These are phyloP conservation scores for Bonia amplexicaulis DNA, from an alignment of 176 grass and related monocot species.

Conservation along the genomic window DNA sequence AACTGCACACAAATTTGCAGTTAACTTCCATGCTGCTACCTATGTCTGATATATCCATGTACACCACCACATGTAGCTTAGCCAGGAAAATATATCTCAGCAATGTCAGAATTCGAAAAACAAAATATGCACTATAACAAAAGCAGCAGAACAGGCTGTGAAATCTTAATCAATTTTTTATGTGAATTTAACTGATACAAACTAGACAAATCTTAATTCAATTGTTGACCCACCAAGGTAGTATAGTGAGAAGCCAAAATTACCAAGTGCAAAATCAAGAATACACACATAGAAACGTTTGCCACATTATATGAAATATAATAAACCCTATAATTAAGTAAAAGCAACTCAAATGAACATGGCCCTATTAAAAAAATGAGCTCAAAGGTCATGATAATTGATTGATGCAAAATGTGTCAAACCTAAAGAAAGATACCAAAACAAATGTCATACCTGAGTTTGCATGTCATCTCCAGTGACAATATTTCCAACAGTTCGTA, in stretches of 20 bases:
- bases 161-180: neutral
- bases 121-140: neutral
- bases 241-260: neutral
- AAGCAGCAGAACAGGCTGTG: neutral
- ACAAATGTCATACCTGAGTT: conserved; percentile 49
- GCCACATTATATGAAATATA: neutral
- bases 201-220: neutral
- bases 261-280: neutral
- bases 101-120: neutral
- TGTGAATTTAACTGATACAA: neutral
- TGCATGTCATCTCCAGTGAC: conserved; percentile 96
- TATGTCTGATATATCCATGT: neutral
- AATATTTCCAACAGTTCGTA: conserved; percentile 96
- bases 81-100: neutral
- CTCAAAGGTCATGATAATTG: neutral
- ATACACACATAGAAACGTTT: neutral
- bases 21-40: neutral
- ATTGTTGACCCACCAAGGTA: neutral
- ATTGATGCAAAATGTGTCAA: neutral
- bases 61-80: neutral
- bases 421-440: neutral
- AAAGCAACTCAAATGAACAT: neutral
- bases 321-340: neutral
- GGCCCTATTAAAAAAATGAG: neutral
- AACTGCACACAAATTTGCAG: neutral